Evolutionary conservation across 148 eudicot genomes (phyloP).

Genomic region (Nepenthes gracilis): DNA sequence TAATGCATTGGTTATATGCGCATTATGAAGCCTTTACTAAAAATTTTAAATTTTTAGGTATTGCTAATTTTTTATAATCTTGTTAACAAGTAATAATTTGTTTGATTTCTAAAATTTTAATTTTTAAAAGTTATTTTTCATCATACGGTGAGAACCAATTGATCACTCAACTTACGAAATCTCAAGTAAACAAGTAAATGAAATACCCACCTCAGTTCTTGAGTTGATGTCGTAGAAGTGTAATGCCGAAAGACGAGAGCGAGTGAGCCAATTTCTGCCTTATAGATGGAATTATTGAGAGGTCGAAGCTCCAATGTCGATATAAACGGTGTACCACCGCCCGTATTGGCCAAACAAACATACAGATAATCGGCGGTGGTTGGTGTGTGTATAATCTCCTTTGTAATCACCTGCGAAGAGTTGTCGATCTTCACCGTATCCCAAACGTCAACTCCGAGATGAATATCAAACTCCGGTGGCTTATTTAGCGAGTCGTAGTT

Average conservation of each 20-base stretch:
- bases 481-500: slow-evolving; percentile 18
- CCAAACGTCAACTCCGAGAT: slow-evolving; percentile 30
- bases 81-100: no score
- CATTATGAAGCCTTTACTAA: no score
- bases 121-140: no score
- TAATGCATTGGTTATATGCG: no score
- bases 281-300: slow-evolving; percentile 11
- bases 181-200: no score
- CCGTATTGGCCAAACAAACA: slow-evolving; percentile 24
- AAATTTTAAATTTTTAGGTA: no score
- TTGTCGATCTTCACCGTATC: slow-evolving; percentile 1
- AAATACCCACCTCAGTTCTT: background rate
- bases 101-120: no score
- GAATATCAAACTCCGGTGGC: slow-evolving; percentile 18
- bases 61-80: no score
- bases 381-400: slow-evolving; percentile 22
- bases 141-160: no score
- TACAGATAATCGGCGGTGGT: slow-evolving; percentile 11
- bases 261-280: slow-evolving; percentile 11
- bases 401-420: background rate
- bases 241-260: slow-evolving; percentile 5
- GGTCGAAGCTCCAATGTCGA: slow-evolving; percentile 27
- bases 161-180: no score
- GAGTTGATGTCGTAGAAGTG: background rate
- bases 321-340: slow-evolving; percentile 27